These are phyloP conservation scores for Myriosclerotinia curreyana DNA, from an alignment of 2,329 filamentous ascomycete genomes.

Conservation along the genomic window DNA sequence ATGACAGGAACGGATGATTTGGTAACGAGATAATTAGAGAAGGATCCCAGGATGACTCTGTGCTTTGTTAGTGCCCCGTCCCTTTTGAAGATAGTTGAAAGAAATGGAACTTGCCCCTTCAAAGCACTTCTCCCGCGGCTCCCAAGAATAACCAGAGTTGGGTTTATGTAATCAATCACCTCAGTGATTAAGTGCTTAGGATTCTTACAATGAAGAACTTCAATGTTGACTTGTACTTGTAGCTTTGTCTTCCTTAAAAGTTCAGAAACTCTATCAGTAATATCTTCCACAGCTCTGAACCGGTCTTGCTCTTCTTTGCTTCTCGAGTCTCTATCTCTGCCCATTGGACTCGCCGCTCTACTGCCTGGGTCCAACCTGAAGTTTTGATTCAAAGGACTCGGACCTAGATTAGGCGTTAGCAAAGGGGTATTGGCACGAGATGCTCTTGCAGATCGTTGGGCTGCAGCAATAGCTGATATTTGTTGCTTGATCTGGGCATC, in stretches of 20 bases:
- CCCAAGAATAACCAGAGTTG: conserved; percentile 89
- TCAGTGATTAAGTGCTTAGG: conserved; percentile 95
- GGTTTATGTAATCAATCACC: conserved; percentile 89
- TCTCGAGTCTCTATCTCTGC: conserved; percentile 50
- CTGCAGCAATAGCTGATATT: conserved; percentile 65
- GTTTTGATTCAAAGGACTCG: conserved; percentile 30
- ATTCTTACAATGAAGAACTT: conserved; percentile 98
- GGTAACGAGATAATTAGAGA: conserved; percentile 95
- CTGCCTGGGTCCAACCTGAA: conserved; percentile 31
- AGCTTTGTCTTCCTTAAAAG: conserved; percentile 85
- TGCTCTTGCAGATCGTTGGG: conserved; percentile 38
- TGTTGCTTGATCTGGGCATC: conserved; percentile 75
- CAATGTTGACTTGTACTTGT: conserved; percentile 89
- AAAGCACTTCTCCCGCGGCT: conserved; percentile 87
- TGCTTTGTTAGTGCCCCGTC: conserved; percentile 32
- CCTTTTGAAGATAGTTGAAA: conserved; percentile 2
- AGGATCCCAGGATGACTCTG: conserved; percentile 90
- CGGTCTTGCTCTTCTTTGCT: conserved; percentile 73
- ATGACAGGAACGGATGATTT: conserved; percentile 97
- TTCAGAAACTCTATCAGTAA: conserved; percentile 80
- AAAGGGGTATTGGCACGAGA: conserved; percentile 29
- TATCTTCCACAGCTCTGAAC: conserved; percentile 73
- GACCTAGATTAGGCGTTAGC: conserved; percentile 25
- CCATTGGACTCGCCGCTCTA: conserved; percentile 35
- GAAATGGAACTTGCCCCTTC: conserved; percentile 66